Base-by-base conservation (phyloP, 768 basidiomycete genomes). In the Suillus cothurnatus region DNA sequence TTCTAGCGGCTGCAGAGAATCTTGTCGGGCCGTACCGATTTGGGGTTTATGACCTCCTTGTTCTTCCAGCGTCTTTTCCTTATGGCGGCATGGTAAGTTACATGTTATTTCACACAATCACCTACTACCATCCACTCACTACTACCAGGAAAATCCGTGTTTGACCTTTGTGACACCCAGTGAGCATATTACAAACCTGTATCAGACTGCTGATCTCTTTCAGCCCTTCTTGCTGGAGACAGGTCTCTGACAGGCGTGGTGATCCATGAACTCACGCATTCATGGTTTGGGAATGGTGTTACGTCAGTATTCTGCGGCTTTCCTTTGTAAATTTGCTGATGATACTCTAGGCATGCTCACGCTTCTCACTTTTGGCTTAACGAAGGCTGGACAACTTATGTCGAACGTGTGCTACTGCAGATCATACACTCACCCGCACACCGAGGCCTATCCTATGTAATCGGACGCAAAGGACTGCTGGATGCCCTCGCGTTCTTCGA, bases 321-420 rank as follows among this genome's bases (percentile, higher is more conserved):
- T 28, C 55, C 45, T 38, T 55, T 34, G 36, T 65, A 26, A 62
- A 49, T 45, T 61, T 36, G 11, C 47, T 52, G 52, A 36, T 21
- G 23, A 6, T 34, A n/a, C 41, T 55, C 17, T 67, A 82, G 78
- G 1, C 79, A 80, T 59, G 77, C 79, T 5, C 69, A 82, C 61
- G 76, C 80, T n/a, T 72, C 78, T 9, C 79, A 82, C 70, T 83
- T 82, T 69, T 83, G 81, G 81, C 80, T 85, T 28, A 85, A 84
- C 70, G 81, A 86, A 75, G 81, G 85, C 39, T 87, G 82, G 81
- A 88, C 87, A 41, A 86, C 85, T 8, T 88, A 88, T 72, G 79
- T 83, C 28, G 88, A 89, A 73, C 79, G 86, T n/a, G 71, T 87
- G 21, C 74, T 87, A 64, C 78, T 80, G 41, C 76, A 78, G 39